Percentiles rank a stretch among this genome's conserved stretches.
phyloP scores from a whole-genome alignment of 768 basidiomycete genomes.

The Pisolithus tinctorius region DNA sequence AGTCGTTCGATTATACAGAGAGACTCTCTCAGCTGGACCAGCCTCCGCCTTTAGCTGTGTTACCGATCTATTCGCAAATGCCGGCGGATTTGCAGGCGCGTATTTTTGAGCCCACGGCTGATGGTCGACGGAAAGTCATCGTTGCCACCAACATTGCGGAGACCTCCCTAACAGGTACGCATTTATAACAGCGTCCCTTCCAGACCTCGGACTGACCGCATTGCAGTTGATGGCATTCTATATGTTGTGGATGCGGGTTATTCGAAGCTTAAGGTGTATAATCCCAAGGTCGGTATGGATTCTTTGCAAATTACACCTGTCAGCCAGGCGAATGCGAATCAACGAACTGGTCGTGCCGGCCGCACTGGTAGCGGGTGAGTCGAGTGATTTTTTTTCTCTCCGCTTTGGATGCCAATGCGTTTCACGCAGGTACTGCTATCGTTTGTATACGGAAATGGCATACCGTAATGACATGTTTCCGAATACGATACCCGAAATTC shows the following conservation, averaged over 20 bases:
- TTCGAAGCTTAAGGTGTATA: conserved; percentile 97
- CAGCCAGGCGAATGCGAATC: conserved; percentile 97
- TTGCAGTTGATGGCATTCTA: conserved; percentile 88
- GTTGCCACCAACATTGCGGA: conserved; percentile 99
- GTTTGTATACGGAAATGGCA: conserved; percentile 95
- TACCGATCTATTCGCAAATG: conserved; percentile 99
- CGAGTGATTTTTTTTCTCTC: not conserved
- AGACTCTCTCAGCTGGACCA: conserved; percentile 90
- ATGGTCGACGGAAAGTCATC: conserved; percentile 94
- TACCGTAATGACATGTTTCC: conserved; percentile 93
- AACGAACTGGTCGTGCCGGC: conserved; percentile 93
- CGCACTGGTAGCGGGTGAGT: conserved; percentile 91
- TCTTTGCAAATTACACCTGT: conserved; percentile 98
- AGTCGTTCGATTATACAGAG: conserved; percentile 43
- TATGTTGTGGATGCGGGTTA: conserved; percentile 97
- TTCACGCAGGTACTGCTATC: conserved; percentile 77
- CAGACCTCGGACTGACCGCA: conserved; percentile 4
- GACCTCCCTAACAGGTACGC: conserved; percentile 84
- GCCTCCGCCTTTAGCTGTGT: conserved; percentile 76
- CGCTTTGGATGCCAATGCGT: conserved; percentile 1
- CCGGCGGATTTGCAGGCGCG: conserved; percentile 98
- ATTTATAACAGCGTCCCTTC: not conserved
- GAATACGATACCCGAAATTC: conserved; percentile 97
- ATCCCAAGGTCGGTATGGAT: conserved; percentile 99
- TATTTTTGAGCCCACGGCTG: conserved; percentile 91